phyloP scores from a whole-genome alignment of 345 rosid species.

The Acer negundo region DNA sequence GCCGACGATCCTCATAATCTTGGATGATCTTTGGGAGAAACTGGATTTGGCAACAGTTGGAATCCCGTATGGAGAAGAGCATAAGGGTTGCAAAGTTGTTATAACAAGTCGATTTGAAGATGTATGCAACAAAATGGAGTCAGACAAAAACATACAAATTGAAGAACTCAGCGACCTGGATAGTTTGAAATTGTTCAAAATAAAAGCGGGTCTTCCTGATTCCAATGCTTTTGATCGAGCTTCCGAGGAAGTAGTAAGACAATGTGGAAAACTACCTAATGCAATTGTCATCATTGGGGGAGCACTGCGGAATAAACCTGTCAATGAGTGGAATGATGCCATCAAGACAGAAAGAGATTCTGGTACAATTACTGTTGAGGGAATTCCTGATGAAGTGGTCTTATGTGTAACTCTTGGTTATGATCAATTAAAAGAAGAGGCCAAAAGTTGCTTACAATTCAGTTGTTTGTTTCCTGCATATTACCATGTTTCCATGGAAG shows the following conservation, averaged over 20 bases:
- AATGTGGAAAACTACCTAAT: slow-evolving; percentile 31
- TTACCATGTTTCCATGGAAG: too few relatives aligned
- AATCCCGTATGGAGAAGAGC: slow-evolving; percentile 18
- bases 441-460: too few relatives aligned
- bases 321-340: slow-evolving; percentile 19
- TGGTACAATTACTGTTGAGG: too few relatives aligned
- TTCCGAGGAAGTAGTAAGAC: slow-evolving; percentile 2
- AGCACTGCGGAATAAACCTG: slow-evolving; percentile 1
- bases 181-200: slow-evolving; percentile 29
- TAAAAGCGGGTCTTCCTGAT: slow-evolving; percentile 13
- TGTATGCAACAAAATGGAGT: slow-evolving; percentile 22
- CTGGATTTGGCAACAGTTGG: slow-evolving; percentile 28
- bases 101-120: slow-evolving; percentile 21
- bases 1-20: slow-evolving; percentile 30
- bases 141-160: neutral
- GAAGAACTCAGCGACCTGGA: slow-evolving; percentile 16
- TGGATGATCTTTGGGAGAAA: slow-evolving; percentile 36
- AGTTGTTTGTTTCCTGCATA: too few relatives aligned
- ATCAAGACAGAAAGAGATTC: neutral
- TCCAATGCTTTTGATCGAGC: neutral
- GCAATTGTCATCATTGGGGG: slow-evolving; percentile 11
- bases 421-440: too few relatives aligned
- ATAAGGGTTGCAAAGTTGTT: slow-evolving; percentile 31
- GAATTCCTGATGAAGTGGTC: too few relatives aligned
- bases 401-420: too few relatives aligned